Conservation (phyloP, 768 basidiomycete species). For the Serendipita sp. region DNA sequence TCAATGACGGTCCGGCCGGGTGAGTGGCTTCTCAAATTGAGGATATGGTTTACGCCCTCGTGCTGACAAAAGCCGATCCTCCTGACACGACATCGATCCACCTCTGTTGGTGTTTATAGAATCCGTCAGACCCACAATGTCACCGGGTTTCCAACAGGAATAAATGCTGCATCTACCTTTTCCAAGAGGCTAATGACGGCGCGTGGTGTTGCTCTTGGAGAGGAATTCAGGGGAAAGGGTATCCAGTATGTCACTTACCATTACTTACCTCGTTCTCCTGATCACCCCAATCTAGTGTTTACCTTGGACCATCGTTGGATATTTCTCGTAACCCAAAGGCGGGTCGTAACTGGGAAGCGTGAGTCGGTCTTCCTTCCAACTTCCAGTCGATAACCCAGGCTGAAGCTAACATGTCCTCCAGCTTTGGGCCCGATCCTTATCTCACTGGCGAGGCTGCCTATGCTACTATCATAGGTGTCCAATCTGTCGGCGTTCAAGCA, state of each 20-base stretch:
- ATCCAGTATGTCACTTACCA: constrained; percentile 4
- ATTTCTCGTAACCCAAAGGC: constrained; percentile 8
- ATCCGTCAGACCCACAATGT: neutral
- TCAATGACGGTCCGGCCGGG: constrained; percentile 11
- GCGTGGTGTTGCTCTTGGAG: constrained; percentile 8
- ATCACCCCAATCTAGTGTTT: constrained; percentile 1
- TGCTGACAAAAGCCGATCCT: constrained; percentile 4
- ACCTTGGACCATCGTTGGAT: constrained; percentile 11
- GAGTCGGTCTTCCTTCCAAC: constrained; percentile 8
- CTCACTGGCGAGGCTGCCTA: constrained; percentile 39
- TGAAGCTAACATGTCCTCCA: constrained; percentile 9
- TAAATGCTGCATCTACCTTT: constrained; percentile 4
- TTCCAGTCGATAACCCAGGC: neutral
- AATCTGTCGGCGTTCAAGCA: constrained; percentile 28
- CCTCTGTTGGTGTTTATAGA: neutral
- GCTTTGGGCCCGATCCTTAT: constrained; percentile 37
- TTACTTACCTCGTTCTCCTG: neutral
- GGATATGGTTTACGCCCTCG: neutral
- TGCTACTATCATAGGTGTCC: constrained; percentile 33
- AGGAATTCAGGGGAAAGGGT: constrained; percentile 10
- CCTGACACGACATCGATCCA: neutral
- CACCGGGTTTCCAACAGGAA: neutral
- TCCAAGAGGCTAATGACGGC: constrained; percentile 10
- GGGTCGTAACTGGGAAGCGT: constrained; percentile 9
- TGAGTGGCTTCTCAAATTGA: neutral